Evolutionary conservation across 148 eudicot species (phyloP).

Genomic region (Fagopyrum homotropicum): DNA sequence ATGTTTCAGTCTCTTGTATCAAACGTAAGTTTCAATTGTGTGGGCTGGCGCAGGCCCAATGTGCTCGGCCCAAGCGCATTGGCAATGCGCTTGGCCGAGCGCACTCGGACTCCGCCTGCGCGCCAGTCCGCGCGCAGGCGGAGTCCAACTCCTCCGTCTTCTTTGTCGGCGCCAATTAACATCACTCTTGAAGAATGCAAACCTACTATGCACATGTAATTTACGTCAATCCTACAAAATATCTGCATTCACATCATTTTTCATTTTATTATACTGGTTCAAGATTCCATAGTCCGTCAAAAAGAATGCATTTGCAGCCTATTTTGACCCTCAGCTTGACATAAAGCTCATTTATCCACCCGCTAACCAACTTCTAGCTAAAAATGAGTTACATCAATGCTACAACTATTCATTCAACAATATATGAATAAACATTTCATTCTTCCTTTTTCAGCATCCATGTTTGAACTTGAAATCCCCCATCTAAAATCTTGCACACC

Average conservation of each 20-base stretch:
- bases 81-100: too few relatives aligned
- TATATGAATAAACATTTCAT: neutral
- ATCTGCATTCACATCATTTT: neutral
- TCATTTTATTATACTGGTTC: neutral
- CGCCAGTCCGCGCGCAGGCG: too few relatives aligned
- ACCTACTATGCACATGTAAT: too few relatives aligned
- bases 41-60: too few relatives aligned
- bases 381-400: neutral
- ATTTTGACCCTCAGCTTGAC: neutral
- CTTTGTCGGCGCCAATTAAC: too few relatives aligned
- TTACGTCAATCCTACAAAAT: too few relatives aligned
- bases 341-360: neutral
- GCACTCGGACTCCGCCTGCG: too few relatives aligned
- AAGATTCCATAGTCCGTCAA: neutral
- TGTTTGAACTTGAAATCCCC: neutral
- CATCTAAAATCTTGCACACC: too few relatives aligned
- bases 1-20: conserved; percentile 19
- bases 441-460: neutral
- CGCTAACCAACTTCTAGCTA: neutral
- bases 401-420: neutral
- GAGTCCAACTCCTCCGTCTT: too few relatives aligned
- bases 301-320: neutral
- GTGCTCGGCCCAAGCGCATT: too few relatives aligned
- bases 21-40: conserved; percentile 25
- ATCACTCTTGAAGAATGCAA: too few relatives aligned